Conservation (phyloP, 768 basidiomycete species). For the Podaxis mareebaensis region DNA sequence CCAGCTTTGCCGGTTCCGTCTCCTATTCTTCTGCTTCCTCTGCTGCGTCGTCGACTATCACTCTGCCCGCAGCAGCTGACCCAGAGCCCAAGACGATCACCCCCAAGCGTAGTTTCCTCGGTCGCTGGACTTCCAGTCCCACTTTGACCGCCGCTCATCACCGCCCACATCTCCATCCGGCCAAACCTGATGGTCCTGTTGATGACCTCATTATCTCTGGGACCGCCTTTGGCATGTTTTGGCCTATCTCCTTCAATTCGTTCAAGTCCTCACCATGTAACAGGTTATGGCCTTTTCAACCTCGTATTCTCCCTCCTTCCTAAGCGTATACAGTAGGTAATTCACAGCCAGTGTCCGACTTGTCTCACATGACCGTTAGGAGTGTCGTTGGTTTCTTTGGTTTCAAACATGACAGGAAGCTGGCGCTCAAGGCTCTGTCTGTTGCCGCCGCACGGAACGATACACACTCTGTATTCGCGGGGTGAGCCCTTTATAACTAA, state of each 20-base stretch:
- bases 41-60: slow-evolving; percentile 20
- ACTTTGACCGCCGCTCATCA: slow-evolving; percentile 22
- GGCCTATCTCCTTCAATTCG: slow-evolving; percentile 20
- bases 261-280: background rate
- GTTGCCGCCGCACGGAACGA: slow-evolving; percentile 68
- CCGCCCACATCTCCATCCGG: slow-evolving; percentile 16
- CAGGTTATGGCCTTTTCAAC: slow-evolving; percentile 72
- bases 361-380: slow-evolving; percentile 33
- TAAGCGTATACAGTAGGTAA: slow-evolving; percentile 61
- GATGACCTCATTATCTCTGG: slow-evolving; percentile 77
- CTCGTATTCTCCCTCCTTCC: slow-evolving; percentile 78
- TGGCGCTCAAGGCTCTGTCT: slow-evolving; percentile 68
- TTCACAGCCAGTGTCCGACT: background rate
- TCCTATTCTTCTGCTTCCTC: slow-evolving; percentile 26
- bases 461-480: slow-evolving; percentile 75
- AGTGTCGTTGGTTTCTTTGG: slow-evolving; percentile 75
- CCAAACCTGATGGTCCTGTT: slow-evolving; percentile 50
- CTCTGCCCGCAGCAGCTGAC: slow-evolving; percentile 3
- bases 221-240: slow-evolving; percentile 66
- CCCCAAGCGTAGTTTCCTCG: slow-evolving; percentile 5
- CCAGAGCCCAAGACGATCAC: background rate
- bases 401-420: slow-evolving; percentile 68
- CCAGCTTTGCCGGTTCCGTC: slow-evolving; percentile 20
- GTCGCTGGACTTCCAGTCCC: slow-evolving; percentile 16
- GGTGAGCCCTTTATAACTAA: slow-evolving; percentile 39